Percentiles rank a stretch among this genome's conserved stretches.
Conservation (phyloP, 768 basidiomycete genomes). For the Agrocybe praecox region DNA sequence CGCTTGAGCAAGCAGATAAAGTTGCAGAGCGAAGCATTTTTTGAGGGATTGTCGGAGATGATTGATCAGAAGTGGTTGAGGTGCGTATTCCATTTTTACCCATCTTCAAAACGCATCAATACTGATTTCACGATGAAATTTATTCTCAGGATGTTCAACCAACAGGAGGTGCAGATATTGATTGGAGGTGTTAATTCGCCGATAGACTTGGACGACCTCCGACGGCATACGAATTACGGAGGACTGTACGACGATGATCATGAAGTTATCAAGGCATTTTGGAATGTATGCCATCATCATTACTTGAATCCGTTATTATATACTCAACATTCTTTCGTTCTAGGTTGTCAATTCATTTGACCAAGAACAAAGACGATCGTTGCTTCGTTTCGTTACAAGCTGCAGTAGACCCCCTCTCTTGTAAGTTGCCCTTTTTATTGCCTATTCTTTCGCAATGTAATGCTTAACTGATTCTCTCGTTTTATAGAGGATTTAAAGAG, state of each 20-base stretch:
- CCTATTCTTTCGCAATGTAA: background rate
- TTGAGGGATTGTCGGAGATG: slow-evolving; percentile 90
- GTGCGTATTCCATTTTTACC: slow-evolving; percentile 32
- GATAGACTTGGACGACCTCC: slow-evolving; percentile 83
- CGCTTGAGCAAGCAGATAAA: slow-evolving; percentile 89
- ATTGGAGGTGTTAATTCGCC: slow-evolving; percentile 88
- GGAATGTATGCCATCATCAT: slow-evolving; percentile 59
- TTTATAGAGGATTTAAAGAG: slow-evolving; percentile 78
- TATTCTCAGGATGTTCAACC: slow-evolving; percentile 86
- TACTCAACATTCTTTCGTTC: background rate
- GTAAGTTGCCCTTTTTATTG: slow-evolving; percentile 51
- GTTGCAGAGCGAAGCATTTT: slow-evolving; percentile 82
- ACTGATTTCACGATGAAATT: background rate
- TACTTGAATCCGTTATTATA: background rate
- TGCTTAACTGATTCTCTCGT: background rate
- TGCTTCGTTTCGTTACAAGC: slow-evolving; percentile 92
- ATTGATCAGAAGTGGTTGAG: slow-evolving; percentile 90
- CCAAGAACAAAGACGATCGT: slow-evolving; percentile 74
- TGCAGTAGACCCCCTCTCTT: slow-evolving; percentile 88
- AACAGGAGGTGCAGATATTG: slow-evolving; percentile 90
- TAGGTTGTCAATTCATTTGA: slow-evolving; percentile 80
- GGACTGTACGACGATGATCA: slow-evolving; percentile 76
- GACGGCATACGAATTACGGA: slow-evolving; percentile 78
- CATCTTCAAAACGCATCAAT: too few relatives aligned
- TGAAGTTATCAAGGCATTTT: slow-evolving; percentile 76